These are phyloP conservation scores for Aspergillus ruber DNA, from an alignment of 2,329 filamentous ascomycete genomes.

Conservation along the genomic window DNA sequence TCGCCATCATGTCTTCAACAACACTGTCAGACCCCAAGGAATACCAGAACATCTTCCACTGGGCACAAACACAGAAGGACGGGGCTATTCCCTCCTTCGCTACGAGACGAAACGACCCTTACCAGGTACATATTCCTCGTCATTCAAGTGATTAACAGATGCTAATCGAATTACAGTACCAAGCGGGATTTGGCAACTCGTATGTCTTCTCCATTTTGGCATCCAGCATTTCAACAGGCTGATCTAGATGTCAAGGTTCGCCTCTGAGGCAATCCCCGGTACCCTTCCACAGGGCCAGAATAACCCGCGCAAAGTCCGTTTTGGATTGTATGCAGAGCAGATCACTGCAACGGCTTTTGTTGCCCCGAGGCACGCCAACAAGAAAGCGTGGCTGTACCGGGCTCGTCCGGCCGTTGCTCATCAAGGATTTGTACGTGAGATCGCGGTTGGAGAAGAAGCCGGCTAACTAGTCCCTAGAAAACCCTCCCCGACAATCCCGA, in stretches of 20 bases:
- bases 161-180: slow-evolving; percentile 37
- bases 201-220: slow-evolving; percentile 17
- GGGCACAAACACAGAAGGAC: slow-evolving; percentile 57
- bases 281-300: slow-evolving; percentile 34
- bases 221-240: slow-evolving; percentile 19
- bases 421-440: slow-evolving; percentile 41
- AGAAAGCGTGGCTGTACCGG: slow-evolving; percentile 55
- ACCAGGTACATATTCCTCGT: slow-evolving; percentile 35
- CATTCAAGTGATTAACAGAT: background rate
- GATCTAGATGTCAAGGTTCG: slow-evolving; percentile 24
- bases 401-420: slow-evolving; percentile 52
- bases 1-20: slow-evolving; percentile 20
- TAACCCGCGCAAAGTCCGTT: slow-evolving; percentile 31
- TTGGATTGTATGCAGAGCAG: slow-evolving; percentile 36
- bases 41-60: slow-evolving; percentile 50
- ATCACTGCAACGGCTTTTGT: slow-evolving; percentile 56
- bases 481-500: slow-evolving; percentile 39
- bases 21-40: slow-evolving; percentile 28
- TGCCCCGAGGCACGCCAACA: slow-evolving; percentile 50
- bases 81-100: slow-evolving; percentile 50
- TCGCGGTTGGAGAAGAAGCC: background rate
- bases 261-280: slow-evolving; percentile 33
- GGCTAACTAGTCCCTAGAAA: slow-evolving; percentile 26
- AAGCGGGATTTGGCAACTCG: slow-evolving; percentile 51
- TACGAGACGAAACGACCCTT: slow-evolving; percentile 49